A percentile compares a stretch with the other conserved stretches of the same genome.
phyloP scores from a whole-genome alignment of 1,139 yeast species.

The Suhomyces coccinellae region DNA sequence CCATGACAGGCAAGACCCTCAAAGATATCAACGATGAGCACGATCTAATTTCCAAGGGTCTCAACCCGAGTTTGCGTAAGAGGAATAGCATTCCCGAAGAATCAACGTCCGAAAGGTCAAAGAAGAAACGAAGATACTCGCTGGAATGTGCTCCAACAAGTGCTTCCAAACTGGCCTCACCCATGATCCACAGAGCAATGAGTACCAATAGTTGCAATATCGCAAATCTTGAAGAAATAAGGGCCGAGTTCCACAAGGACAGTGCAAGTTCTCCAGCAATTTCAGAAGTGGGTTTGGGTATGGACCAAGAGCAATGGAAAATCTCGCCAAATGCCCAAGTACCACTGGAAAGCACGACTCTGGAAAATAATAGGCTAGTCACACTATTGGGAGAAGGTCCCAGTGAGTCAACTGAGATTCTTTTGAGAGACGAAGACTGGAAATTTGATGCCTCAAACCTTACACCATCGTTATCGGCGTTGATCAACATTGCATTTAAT shows the following conservation, averaged over 20 bases:
- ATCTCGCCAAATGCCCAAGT: not conserved
- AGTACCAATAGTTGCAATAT: constrained; percentile 17
- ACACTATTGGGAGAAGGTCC: not conserved
- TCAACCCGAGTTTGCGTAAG: constrained; percentile 39
- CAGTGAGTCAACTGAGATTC: not conserved
- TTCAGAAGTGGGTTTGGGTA: constrained; percentile 27
- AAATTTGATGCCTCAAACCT: constrained; percentile 21
- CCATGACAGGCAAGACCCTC: constrained; percentile 54
- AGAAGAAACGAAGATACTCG: constrained; percentile 5
- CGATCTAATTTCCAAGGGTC: constrained; percentile 49
- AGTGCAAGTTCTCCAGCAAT: constrained; percentile 20
- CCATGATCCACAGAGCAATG: constrained; percentile 1
- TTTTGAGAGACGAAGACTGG: not conserved
- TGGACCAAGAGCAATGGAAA: not conserved
- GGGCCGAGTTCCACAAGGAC: constrained; percentile 14
- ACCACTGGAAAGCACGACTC: not conserved
- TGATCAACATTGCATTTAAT: constrained; percentile 45
- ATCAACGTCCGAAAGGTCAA: constrained; percentile 3
- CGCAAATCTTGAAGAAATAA: constrained; percentile 10
- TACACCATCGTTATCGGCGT: constrained; percentile 47
- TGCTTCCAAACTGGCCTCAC: not conserved
- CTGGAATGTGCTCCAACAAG: not conserved
- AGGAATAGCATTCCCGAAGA: constrained; percentile 9
- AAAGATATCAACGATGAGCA: constrained; percentile 50
- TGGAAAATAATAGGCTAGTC: not conserved